phyloP scores from a whole-genome alignment of 108 stramenopile genomes.

The Licmophora abbreviata region DNA sequence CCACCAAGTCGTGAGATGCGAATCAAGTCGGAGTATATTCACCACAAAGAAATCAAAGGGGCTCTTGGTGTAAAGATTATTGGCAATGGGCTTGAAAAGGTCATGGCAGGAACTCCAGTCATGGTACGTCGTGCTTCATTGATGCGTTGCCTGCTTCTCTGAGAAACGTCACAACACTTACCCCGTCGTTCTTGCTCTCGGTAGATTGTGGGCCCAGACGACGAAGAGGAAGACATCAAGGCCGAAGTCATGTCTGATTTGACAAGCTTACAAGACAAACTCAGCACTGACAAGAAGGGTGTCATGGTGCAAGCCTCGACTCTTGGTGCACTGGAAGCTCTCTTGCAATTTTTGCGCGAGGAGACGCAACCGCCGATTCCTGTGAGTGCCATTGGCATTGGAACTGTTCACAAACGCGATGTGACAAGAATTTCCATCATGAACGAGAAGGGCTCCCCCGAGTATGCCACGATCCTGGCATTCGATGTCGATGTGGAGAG shows the following conservation, averaged over 20 bases:
- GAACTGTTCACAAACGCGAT: conserved; percentile 96
- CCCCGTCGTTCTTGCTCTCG: conserved; percentile 5
- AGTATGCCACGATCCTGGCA: conserved; percentile 95
- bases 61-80: conserved; percentile 98
- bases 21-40: conserved; percentile 94
- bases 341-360: conserved; percentile 95
- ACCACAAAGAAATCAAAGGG: conserved; percentile 92
- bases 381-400: conserved; percentile 93
- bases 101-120: conserved; percentile 96
- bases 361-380: conserved; percentile 98
- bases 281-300: conserved; percentile 91
- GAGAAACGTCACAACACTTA: neutral
- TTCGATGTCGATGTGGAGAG: conserved; percentile 95
- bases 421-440: conserved; percentile 97
- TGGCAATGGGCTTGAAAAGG: conserved; percentile 91
- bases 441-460: conserved; percentile 93
- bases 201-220: conserved; percentile 91
- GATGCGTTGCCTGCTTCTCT: neutral
- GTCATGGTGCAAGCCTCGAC: conserved; percentile 99
- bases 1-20: conserved; percentile 97
- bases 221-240: conserved; percentile 97
- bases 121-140: conserved; percentile 34
- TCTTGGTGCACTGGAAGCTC: conserved; percentile 96
- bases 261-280: conserved; percentile 66
- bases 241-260: conserved; percentile 96